Evolutionary conservation across 202 grass and related monocot species (phyloP), one percentile per base, ranked within the genome.

Genomic region (Hordeum pubiflorum): DNA sequence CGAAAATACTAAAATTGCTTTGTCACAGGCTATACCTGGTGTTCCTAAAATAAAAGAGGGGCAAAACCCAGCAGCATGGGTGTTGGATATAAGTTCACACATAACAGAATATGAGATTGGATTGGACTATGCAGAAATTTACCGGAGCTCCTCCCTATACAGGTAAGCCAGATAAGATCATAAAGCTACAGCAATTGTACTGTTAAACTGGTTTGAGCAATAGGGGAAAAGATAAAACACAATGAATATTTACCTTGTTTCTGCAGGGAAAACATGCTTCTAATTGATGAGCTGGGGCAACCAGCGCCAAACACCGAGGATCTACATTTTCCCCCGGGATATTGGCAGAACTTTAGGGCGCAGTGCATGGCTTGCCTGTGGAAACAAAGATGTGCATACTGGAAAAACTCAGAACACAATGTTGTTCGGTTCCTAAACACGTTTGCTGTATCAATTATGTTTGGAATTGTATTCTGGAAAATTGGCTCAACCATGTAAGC

Each of bases 331-430:
- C 81, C 87, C 39, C 83, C 79, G 7, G 74, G 75, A 81, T 91
- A 92, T 50, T 90, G 84, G 89, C 91, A 89, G 52, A 85, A 83
- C 37, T 86, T 92, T 38, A 76, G 41, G 17, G 84, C 75, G 2
- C 91, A 97, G 34, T 94, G 82, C 11, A 52, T 79, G 15, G 90
- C 89, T 37, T 97, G 91, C 62, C 73, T 97, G 54, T 97, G 94
- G 94, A 97, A 94, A 71, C 89, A 97, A 58, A 86, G 80, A 61
- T 94, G 84, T 68, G 87, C 94, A 39, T 97, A 97, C 17, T 97
- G 94, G 94, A 97, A 97, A 75, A 94, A 97, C 77, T 84, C 94
- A 32, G 91, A 94, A 64, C 91, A 94, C 71, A 97, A 97, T 61
- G 63, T 94, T 38, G 92, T 91, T 37, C 86, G 89, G 61, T 92